Base-by-base conservation (phyloP, 2,329 filamentous ascomycete species). In the Cryoendolithus antarcticus region DNA sequence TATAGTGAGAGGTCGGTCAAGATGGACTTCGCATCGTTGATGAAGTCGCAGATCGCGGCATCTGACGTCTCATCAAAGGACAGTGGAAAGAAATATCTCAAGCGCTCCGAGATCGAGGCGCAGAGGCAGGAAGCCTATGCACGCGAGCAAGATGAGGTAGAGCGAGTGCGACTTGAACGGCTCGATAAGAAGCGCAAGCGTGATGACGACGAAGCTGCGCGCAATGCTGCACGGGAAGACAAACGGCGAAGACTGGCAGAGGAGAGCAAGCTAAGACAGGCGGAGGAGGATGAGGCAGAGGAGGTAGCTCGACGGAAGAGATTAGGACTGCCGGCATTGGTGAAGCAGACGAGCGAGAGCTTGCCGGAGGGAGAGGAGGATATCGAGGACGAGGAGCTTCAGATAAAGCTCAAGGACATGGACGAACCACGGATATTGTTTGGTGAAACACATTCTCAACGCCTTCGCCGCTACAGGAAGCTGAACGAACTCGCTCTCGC, bases 11-110 rank as follows among this genome's bases (percentile, higher is more conserved):
- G 24, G 11, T 32, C 29, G 9, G 8, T 7, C 57, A 69, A 45
- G 49, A 98, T 98, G 91, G 88, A 98, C 63, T 98, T 98, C 67
- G 86, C 86, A 44, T 76, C 86, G 29, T 69, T 98, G 35, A 93
- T 98, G 85, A 78, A 83, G 54, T 82, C 86, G 57, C 86, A 94
- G 63, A 91, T 98, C 55, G 77, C 83, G 38, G 40, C 50, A 31
- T 48, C 51, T 3, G 85, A 85, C 61, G 37, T 27, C 9, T 31
- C 39, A n/a, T 19, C 19, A 8, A 30, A 24, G 9, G 38, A 34
- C 28, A 34, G 32, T 4, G 54, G 62, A 30, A 80, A 81, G 54
- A 94, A 93, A 62, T 96, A 86, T 60, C 64, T 85, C 46, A 86
- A 85, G 52, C 85, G 86, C 48, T 79, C 82, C 48, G 89, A 98